A percentile compares a stretch with the other conserved stretches of the same genome.
These are phyloP conservation scores for Rosa chinensis DNA, from an alignment of 306 rosid species.

Conservation along the genomic window DNA sequence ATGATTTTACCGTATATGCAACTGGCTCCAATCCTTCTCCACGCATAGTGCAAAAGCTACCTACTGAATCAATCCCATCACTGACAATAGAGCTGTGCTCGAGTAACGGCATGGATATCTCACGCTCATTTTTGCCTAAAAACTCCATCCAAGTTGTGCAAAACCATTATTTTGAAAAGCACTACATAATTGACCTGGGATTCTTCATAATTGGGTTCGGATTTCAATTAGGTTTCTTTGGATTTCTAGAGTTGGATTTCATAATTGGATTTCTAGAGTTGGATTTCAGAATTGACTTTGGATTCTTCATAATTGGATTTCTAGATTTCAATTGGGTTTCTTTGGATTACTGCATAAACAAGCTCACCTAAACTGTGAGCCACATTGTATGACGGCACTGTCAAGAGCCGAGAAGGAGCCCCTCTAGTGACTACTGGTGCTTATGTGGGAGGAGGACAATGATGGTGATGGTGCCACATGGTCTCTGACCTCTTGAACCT, in stretches of 20 bases:
- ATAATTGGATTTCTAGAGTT: too few relatives aligned
- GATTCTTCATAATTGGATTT: too few relatives aligned
- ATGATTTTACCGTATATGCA: background rate
- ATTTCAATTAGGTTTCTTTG: too few relatives aligned
- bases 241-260: too few relatives aligned
- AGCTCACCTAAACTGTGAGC: conserved; percentile 35
- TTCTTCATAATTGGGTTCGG: too few relatives aligned
- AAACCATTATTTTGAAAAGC: background rate
- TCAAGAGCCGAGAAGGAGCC: conserved; percentile 22
- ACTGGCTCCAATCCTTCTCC: background rate
- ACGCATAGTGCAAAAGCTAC: background rate
- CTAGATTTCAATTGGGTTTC: too few relatives aligned
- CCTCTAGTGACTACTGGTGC: background rate
- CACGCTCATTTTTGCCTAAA: conserved; percentile 55
- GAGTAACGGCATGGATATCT: conserved; percentile 45
- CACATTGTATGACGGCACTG: conserved; percentile 24
- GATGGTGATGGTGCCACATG: background rate
- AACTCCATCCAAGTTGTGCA: background rate
- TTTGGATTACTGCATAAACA: too few relatives aligned
- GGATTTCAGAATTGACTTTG: too few relatives aligned
- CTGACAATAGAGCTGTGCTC: conserved; percentile 48
- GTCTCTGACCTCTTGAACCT: conserved; percentile 73
- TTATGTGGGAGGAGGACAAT: background rate
- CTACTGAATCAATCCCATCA: conserved; percentile 42
- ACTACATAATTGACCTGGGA: too few relatives aligned